Base-by-base conservation (phyloP, 2,329 filamentous ascomycete genomes). In the Scleromitrula shiraiana region DNA sequence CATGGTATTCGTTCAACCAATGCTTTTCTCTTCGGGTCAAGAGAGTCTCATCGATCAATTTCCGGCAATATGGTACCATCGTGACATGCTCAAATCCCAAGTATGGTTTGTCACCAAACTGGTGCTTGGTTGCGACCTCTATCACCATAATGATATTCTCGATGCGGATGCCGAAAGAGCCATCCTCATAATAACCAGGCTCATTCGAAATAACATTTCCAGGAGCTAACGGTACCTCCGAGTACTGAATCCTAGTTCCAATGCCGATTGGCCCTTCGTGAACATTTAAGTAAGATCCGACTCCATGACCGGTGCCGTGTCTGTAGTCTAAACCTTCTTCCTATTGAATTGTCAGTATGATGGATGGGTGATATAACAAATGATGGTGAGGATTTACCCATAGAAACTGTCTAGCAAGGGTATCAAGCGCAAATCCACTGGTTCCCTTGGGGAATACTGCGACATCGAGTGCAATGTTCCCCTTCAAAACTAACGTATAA, bases 251-350 rank as follows among this genome's bases (percentile, higher is more conserved):
- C 37, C 93, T 78, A 8, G 90, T 96, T 23, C 93, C 93, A 52
- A 98, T 94, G 17, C 93, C 93, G 53, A 98, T 95, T 1, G 93
- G 93, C 0, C 93, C 93, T 69, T 98, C 93, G 64, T 98, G 93
- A 0, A 98, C 93, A 57, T 98, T 98, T 61, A 98, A 71, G 67
- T 84, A 98, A 1, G 89, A 95, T 23, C 93, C 93, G 29, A 98
- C 86, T 36, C 93, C 93, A 64, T 98, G 93, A 8, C 93, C 93
- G 4, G 93, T 98, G 49, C 93, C 93, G 64, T 98, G 93, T 30
- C 93, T 81, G 67, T 96, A 98, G 64, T 98, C 93, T 10, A 98
- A 74, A 0, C 93, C 93, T 61, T 91, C 77, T 62, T 73, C 71
- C 75, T 78, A 50, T 41, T 27, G 17, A 24, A 41, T 20, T 27